A percentile compares a stretch with the other conserved stretches of the same genome.
Evolutionary conservation across 495 filamentous ascomycete genomes (phyloP).

Genomic region (Xylaria nigripes): DNA sequence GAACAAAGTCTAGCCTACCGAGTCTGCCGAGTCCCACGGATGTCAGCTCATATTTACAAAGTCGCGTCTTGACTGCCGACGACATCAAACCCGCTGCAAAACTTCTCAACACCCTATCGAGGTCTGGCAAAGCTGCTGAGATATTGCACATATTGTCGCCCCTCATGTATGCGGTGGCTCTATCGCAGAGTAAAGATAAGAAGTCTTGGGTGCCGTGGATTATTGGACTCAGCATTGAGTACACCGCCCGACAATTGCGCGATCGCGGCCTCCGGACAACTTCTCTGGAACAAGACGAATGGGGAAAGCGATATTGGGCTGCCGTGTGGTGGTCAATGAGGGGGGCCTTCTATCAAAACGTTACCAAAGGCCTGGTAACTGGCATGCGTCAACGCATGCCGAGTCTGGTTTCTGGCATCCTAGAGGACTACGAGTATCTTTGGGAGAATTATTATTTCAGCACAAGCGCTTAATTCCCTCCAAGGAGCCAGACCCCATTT

Average conservation of each 20-base stretch:
- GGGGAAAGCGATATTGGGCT: conserved; percentile 75
- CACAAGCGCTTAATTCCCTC: conserved; percentile 31
- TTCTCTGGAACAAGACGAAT: conserved; percentile 79
- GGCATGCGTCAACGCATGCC: conserved; percentile 69
- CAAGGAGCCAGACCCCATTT: neutral
- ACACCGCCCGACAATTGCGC: conserved; percentile 73
- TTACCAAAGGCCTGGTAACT: conserved; percentile 70
- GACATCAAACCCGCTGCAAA: conserved; percentile 86
- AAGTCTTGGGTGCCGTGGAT: conserved; percentile 85
- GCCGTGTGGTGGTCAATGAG: conserved; percentile 96
- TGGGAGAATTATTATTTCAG: conserved; percentile 97
- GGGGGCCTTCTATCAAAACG: conserved; percentile 90
- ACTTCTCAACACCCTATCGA: conserved; percentile 68
- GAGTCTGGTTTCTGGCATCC: conserved; percentile 68
- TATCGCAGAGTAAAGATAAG: conserved; percentile 58
- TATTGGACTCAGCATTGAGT: conserved; percentile 77
- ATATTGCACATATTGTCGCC: conserved; percentile 85
- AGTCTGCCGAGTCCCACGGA: conserved; percentile 68
- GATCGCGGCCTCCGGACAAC: conserved; percentile 70
- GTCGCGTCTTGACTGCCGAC: conserved; percentile 91
- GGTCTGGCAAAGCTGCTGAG: conserved; percentile 68
- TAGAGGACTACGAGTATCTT: conserved; percentile 94
- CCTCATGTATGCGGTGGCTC: conserved; percentile 76
- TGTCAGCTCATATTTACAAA: conserved; percentile 76
- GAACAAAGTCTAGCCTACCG: conserved; percentile 78